Base-by-base conservation (phyloP, 2,329 filamentous ascomycete genomes). In the Cladosporium austrohemisphaericum region DNA sequence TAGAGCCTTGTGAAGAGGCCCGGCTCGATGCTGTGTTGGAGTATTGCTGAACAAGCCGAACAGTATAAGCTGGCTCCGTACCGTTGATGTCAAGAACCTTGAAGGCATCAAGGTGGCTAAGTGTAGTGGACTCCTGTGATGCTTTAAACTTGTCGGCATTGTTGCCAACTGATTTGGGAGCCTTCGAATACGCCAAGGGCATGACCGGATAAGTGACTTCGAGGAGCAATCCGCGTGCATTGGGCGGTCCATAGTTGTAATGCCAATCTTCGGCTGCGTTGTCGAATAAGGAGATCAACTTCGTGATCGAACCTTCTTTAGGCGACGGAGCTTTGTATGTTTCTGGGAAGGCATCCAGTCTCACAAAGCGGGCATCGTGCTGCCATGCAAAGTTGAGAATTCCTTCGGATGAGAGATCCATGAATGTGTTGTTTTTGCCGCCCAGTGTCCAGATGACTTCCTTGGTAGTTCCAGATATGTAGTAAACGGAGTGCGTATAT, bases 241-340 rank as follows among this genome's bases (percentile, higher is more conserved):
- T 55, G 10, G 55, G 41, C 28, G 59, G 29, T 8, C 61, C 60
- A 29, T 61, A 62, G 16, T 60, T 55, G 52, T 65, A 64, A 28
- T 63, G 55, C 44, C 58, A 51, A 46, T 73, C 74, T 48, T 76
- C 68, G 0, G 71, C 74, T 3, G 72, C 68, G 58, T 80, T 80
- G 52, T 79, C 75, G 51, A 76, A 80, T 13, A 80, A 60, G 2
- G 73, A 75, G 43, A 80, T 67, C 11, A 74, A 59, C 31, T 73
- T 72, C 23, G 73, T 69, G 2, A 69, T 61, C 14, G 53, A 50
- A 10, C 58, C 61, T 22, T 50, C 38, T 20, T 50, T 31, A 8
- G 52, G 51, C 11, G 40, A 28, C n/a, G 56, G 58, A 14, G 58
- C 50, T 4, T 32, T 51, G 46, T 63, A 64, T 26, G 55, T 53